Evolutionary conservation across 108 stramenopile species (phyloP).

Genomic region (Skeletonema grethae): DNA sequence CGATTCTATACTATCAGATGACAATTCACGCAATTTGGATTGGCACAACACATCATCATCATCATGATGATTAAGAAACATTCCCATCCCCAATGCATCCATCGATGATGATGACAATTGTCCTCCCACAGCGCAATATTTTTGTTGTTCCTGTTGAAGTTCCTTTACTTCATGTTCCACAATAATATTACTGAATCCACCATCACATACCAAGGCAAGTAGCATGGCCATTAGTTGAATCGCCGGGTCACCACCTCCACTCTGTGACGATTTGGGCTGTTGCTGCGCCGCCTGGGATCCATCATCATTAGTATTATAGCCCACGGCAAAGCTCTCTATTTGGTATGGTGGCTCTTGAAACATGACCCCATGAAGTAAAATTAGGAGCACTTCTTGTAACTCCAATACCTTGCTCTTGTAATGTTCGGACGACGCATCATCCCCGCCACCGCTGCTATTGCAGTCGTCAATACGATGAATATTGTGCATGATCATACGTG

Average conservation of each 20-base stretch:
- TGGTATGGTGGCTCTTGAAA: slow-evolving; percentile 28
- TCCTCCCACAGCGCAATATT: slow-evolving; percentile 2
- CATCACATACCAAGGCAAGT: slow-evolving; percentile 29
- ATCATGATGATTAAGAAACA: neutral
- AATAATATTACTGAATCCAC: slow-evolving; percentile 31
- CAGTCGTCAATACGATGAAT: slow-evolving; percentile 5
- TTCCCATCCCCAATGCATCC: slow-evolving; percentile 1
- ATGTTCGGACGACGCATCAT: neutral
- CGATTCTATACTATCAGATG: slow-evolving; percentile 33
- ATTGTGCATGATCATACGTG: slow-evolving; percentile 30
- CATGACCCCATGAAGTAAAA: slow-evolving; percentile 22
- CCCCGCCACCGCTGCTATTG: neutral
- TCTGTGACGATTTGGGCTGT: slow-evolving; percentile 7
- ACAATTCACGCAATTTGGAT: slow-evolving; percentile 12
- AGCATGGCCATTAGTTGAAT: slow-evolving; percentile 47
- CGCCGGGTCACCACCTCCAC: slow-evolving; percentile 38
- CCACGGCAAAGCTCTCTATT: slow-evolving; percentile 1
- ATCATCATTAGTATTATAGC: neutral
- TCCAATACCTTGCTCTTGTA: neutral
- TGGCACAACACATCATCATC: neutral
- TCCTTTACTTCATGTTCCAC: slow-evolving; percentile 22
- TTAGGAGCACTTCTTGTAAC: slow-evolving; percentile 29
- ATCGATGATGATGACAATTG: neutral
- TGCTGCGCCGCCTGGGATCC: neutral
- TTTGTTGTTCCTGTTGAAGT: neutral